phyloP scores from a whole-genome alignment of 345 rosid species.

The Pelargonium nanum region DNA sequence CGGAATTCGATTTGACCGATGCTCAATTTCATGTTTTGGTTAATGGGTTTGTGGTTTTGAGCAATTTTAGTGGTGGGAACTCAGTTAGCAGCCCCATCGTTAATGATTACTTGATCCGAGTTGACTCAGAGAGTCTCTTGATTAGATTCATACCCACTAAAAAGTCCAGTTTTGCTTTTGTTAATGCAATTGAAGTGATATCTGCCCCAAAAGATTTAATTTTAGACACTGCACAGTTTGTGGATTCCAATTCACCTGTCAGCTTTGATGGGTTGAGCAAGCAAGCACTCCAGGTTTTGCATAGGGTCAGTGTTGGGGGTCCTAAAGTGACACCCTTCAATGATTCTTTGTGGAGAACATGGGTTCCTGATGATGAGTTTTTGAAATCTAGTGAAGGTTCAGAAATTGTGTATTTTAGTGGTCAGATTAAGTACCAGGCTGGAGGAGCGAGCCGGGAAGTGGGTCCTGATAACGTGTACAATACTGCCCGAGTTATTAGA shows the following conservation, averaged over 20 bases:
- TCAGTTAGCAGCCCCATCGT: constrained; percentile 20
- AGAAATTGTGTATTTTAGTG: constrained; percentile 32
- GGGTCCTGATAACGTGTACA: constrained; percentile 66
- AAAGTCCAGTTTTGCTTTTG: constrained; percentile 46
- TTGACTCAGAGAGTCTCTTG: constrained; percentile 35
- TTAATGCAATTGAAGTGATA: constrained; percentile 78
- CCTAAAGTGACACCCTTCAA: constrained; percentile 77
- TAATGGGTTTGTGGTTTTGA: constrained; percentile 53
- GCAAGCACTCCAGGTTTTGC: constrained; percentile 47
- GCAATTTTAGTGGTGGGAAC: constrained; percentile 42
- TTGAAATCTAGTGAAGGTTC: constrained; percentile 38
- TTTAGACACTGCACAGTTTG: constrained; percentile 36
- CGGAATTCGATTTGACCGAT: constrained; percentile 22
- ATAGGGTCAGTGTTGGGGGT: constrained; percentile 78
- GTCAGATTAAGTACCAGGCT: constrained; percentile 44
- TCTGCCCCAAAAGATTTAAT: constrained; percentile 86
- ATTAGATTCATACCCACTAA: constrained; percentile 45
- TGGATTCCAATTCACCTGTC: constrained; percentile 29
- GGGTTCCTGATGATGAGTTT: constrained; percentile 71
- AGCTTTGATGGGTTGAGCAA: constrained; percentile 37
- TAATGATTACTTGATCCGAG: constrained; percentile 57
- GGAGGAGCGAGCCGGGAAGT: constrained; percentile 75
- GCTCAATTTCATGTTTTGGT: constrained; percentile 73
- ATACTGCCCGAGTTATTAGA: constrained; percentile 48
- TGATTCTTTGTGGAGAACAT: constrained; percentile 82